Base-by-base conservation (phyloP, 1,139 yeast genomes). In the Spencermartinsiella ligniputridi region DNA sequence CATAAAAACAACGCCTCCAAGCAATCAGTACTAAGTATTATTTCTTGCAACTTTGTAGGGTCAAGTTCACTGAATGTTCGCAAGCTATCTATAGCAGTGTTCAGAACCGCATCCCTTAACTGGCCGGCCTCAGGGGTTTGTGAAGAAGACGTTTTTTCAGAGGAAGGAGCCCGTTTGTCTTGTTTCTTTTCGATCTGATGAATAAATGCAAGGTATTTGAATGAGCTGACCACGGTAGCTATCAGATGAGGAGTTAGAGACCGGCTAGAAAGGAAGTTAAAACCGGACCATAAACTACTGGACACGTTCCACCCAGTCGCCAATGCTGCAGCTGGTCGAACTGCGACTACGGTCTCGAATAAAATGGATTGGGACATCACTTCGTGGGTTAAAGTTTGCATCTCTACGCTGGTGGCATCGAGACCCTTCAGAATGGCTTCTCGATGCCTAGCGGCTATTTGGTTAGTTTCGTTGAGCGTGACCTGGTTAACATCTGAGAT, bases 1-100 rank as follows among this genome's bases (percentile, higher is more conserved):
- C 45, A 21, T 8, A 51, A 40, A 15, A 49, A 42, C n/a, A 46
- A 16, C 1, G 42, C 24, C 4, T 35, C 25, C 20, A 46, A 29
- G 24, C 29, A 38, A 11, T 40, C 48, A 11, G 13, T 27, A 29
- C 41, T 35, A 3, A 13, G 12, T 9, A 44, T 19, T 9, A 35
- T 34, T 17, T 39, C 25, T 22, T n/a, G 22, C 30, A 41, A 22
- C 15, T 16, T 16, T 11, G 13, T 12, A 11, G 33, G 22, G 11
- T 33, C 41, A 4, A 18, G 19, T 20, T 38, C 32, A 27, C 32
- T 27, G 15, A 27, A 27, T 6, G 32, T 27, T 15, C 15, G 8
- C 32, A 27, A 8, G 32, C 32, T 27, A 9, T 27, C 32, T 9
- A 27, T n/a, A n/a, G 32, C 32, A 5, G 5, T 9, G 29, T 16